Conservation (phyloP, 2,329 filamentous ascomycete species). For the Geosmithia morbida region DNA sequence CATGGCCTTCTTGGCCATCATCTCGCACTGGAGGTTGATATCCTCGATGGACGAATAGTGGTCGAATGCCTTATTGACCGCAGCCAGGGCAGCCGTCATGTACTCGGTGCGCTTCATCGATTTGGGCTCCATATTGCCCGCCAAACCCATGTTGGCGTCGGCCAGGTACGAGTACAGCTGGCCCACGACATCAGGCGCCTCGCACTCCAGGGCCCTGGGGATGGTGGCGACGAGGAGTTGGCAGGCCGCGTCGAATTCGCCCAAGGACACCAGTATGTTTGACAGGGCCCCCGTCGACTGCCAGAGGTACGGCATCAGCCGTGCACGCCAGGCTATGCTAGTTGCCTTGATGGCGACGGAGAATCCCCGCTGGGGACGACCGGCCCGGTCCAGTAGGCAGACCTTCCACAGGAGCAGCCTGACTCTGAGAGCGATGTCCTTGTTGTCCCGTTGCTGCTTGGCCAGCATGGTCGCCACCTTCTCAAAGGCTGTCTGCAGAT, state of each 20-base stretch:
- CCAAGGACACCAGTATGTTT: conserved; percentile 52
- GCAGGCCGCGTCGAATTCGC: conserved; percentile 54
- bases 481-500: conserved; percentile 30
- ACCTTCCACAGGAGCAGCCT: conserved; percentile 62
- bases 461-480: conserved; percentile 30
- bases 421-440: conserved; percentile 49
- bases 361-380: conserved; percentile 60
- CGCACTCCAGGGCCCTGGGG: conserved; percentile 63
- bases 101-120: conserved; percentile 36
- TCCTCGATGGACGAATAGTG: conserved; percentile 54
- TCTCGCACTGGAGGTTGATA: conserved; percentile 56
- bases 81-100: conserved; percentile 41
- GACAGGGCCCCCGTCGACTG: conserved; percentile 53
- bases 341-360: conserved; percentile 64
- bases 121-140: conserved; percentile 33
- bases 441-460: conserved; percentile 26
- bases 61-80: conserved; percentile 47
- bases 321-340: conserved; percentile 55
- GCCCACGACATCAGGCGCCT: conserved; percentile 46
- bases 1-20: conserved; percentile 69
- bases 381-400: conserved; percentile 51
- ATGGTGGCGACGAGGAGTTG: conserved; percentile 54
- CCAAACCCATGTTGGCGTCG: conserved; percentile 67
- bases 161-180: conserved; percentile 55
- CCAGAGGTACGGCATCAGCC: conserved; percentile 58